Evolutionary conservation across 1,284 basidiomycete species (phyloP).

Genomic region (Moesziomyces antarcticus): DNA sequence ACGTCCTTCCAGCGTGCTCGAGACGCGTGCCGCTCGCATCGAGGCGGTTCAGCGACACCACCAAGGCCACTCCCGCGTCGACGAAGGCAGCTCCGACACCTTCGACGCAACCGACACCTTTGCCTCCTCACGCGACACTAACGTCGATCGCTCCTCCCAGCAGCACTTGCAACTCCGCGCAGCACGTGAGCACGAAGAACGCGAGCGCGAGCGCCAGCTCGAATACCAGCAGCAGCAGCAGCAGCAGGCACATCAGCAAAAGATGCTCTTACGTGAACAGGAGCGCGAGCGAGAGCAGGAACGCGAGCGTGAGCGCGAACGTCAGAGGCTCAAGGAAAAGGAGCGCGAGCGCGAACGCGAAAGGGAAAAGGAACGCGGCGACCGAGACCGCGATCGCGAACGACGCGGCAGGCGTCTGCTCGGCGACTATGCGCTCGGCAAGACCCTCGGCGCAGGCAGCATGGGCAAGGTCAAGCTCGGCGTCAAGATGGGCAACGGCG

Average conservation of each 20-base stretch:
- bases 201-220: conserved; percentile 17
- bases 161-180: conserved; percentile 34
- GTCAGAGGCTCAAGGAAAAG: conserved; percentile 12
- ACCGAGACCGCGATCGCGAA: conserved; percentile 49
- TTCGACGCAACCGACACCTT: conserved; percentile 38
- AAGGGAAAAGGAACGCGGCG: conserved; percentile 36
- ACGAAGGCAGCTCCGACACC: conserved; percentile 40
- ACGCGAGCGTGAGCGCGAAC: conserved; percentile 24
- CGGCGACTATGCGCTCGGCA: conserved; percentile 94
- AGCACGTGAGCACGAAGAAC: conserved; percentile 30
- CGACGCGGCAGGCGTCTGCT: conserved; percentile 69
- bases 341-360: conserved; percentile 45
- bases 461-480: conserved; percentile 99
- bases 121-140: conserved; percentile 37
- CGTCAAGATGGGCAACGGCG: conserved; percentile 85
- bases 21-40: conserved; percentile 37
- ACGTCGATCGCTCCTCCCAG: conserved; percentile 36
- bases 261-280: conserved; percentile 17
- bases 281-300: conserved; percentile 26
- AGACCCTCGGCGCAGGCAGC: conserved; percentile 95
- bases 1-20: conserved; percentile 53
- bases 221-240: conserved; percentile 15
- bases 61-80: conserved; percentile 22
- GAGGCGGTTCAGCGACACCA: conserved; percentile 41
- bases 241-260: conserved; percentile 22